These are phyloP conservation scores for Helicocarpus griseus DNA, from an alignment of 2,329 filamentous ascomycete genomes.

Conservation along the genomic window DNA sequence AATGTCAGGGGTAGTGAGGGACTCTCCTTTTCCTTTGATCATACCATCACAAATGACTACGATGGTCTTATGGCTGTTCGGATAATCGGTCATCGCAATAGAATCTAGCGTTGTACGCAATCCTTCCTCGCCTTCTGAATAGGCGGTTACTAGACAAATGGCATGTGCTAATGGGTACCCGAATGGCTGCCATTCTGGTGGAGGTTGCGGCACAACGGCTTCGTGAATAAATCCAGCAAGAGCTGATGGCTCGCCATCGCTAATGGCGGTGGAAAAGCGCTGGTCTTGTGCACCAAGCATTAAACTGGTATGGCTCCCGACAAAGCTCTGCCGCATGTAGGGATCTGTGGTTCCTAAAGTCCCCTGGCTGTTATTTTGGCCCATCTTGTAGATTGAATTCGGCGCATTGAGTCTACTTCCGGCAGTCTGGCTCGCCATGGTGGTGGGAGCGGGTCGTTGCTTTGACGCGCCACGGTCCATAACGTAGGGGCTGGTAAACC, in stretches of 20 bases:
- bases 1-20: slow-evolving; percentile 78
- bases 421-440: slow-evolving; percentile 86
- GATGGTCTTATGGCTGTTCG: slow-evolving; percentile 97
- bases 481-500: slow-evolving; percentile 85
- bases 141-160: slow-evolving; percentile 90
- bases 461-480: slow-evolving; percentile 53
- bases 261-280: slow-evolving; percentile 45
- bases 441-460: slow-evolving; percentile 58
- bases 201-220: slow-evolving; percentile 88
- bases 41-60: slow-evolving; percentile 94
- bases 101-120: slow-evolving; percentile 92
- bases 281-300: slow-evolving; percentile 45
- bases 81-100: slow-evolving; percentile 94
- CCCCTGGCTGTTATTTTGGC: slow-evolving; percentile 46
- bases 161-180: slow-evolving; percentile 89
- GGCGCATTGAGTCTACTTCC: slow-evolving; percentile 56
- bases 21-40: slow-evolving; percentile 91
- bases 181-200: slow-evolving; percentile 94
- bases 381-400: slow-evolving; percentile 58
- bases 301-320: slow-evolving; percentile 47
- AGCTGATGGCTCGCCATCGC: slow-evolving; percentile 61
- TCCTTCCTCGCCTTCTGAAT: slow-evolving; percentile 90
- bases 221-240: slow-evolving; percentile 95
- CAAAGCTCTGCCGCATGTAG: slow-evolving; percentile 29
- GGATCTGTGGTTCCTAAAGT: slow-evolving; percentile 42